Percentiles rank a stretch among this genome's conserved stretches.
Conservation (phyloP, 805 yeast species). For the Ogataea trehaloabstinens region DNA sequence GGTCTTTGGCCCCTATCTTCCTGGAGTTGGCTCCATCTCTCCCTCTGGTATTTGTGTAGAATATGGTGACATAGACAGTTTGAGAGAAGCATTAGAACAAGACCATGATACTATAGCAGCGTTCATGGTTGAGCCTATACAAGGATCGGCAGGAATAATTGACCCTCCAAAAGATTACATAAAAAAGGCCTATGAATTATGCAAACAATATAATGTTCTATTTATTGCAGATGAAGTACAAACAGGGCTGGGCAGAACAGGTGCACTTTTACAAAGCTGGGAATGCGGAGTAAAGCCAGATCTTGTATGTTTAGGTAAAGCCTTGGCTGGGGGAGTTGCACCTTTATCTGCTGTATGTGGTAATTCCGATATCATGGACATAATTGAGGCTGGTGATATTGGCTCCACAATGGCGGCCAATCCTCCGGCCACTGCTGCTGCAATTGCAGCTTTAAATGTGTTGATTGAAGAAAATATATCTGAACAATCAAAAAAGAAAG, state of each 20-base stretch:
- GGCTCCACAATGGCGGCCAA: constrained; percentile 32
- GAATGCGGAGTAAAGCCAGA: constrained; percentile 25
- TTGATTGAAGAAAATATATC: constrained; percentile 24
- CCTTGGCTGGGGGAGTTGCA: constrained; percentile 25
- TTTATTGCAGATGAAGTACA: constrained; percentile 32
- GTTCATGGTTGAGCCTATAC: constrained; percentile 30
- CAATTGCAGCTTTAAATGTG: constrained; percentile 29
- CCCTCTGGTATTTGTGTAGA: constrained; percentile 24
- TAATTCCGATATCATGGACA: constrained; percentile 21
- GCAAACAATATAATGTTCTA: constrained; percentile 25
- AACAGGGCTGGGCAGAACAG: constrained; percentile 30
- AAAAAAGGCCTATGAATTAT: constrained; percentile 20
- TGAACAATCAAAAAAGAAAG: constrained; percentile 17
- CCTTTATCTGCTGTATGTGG: constrained; percentile 29
- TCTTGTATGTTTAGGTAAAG: constrained; percentile 29
- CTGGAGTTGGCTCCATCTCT: constrained; percentile 22
- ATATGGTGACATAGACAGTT: constrained; percentile 21
- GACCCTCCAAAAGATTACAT: constrained; percentile 26
- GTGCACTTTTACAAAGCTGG: constrained; percentile 18
- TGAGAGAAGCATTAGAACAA: constrained; percentile 19
- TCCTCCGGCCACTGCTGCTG: constrained; percentile 31
- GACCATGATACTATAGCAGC: constrained; percentile 25
- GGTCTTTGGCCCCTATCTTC: constrained; percentile 25
- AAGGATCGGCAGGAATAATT: constrained; percentile 30
- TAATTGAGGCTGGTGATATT: constrained; percentile 21